Evolutionary conservation across 306 rosid species (phyloP), one percentile per base, ranked within the genome.

Genomic region (Acacia crassicarpa): DNA sequence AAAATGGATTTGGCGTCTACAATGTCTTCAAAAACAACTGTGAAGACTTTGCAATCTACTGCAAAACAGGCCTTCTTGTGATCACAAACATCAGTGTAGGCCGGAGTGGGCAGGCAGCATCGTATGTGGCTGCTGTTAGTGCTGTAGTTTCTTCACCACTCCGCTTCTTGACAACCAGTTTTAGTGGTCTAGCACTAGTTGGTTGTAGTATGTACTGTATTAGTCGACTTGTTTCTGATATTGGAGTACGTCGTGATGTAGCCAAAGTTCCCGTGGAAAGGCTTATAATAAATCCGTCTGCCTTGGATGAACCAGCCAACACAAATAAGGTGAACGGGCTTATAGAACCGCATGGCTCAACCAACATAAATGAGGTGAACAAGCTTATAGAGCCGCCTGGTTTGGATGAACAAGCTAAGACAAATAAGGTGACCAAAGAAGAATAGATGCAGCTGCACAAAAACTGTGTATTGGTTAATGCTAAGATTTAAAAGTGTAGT

Each of bases 1-100:
- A 87, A 70, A 93, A 93, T 58, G 98, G 98, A 80, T 93, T 93
- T 68, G 97, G 94, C 0, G 85, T 38, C 72, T 93, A 95, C 83
- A 56, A 88, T 67, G 9, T 83, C 78, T 89, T 89, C 92, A 91
- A 86, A 75, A 95, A 91, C 75, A 95, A 93, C 85, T 91, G 98
- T 61, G 93, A 93, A 83, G 94, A 95, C 86, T 95, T 93, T 58
- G 97, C 97, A 9, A 88, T 91, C 49, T 94, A 94, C 86, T 94
- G 97, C 88, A 93, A 95, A 83, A 95, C 98, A 27, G 92, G 98
- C 23, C 84, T 91, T 82, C 97, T 95, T 61, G 84, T 93, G 43
- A 27, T 11, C 80, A 80, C 95, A 13, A 78, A 62, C 86, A 72
- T 89, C 65, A 87, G 93, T 7, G 89, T 89, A 22, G 97, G 97